These are phyloP conservation scores for Antrodiella citrinella DNA, from an alignment of 768 basidiomycete species.

Conservation along the genomic window DNA sequence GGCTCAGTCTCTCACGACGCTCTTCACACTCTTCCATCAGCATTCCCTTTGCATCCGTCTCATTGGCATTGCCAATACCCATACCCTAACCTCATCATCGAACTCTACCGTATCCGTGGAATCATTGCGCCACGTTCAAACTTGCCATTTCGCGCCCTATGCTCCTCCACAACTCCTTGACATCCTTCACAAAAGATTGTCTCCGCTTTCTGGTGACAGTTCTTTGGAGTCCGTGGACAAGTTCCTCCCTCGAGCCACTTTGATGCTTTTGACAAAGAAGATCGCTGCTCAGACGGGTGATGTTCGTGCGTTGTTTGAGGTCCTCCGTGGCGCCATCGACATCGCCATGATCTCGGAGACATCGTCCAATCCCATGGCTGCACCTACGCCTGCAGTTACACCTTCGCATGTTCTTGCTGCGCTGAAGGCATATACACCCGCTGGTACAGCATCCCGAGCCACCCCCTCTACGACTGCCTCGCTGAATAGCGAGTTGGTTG, in stretches of 20 bases:
- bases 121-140: constrained; percentile 33
- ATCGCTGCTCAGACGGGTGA: constrained; percentile 79
- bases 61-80: constrained; percentile 85
- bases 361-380: constrained; percentile 11
- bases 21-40: constrained; percentile 62
- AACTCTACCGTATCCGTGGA: constrained; percentile 28
- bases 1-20: constrained; percentile 43
- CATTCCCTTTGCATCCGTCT: constrained; percentile 49
- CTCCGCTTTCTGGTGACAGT: constrained; percentile 33
- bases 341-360: constrained; percentile 36
- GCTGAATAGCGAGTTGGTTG: constrained; percentile 47
- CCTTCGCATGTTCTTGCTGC: constrained; percentile 68
- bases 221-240: constrained; percentile 27
- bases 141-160: constrained; percentile 79
- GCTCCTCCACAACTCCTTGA: constrained; percentile 60
- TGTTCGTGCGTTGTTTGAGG: constrained; percentile 72
- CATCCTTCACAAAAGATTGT: constrained; percentile 60
- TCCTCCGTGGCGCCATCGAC: constrained; percentile 74
- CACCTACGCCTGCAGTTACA: constrained; percentile 37
- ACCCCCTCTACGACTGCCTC: constrained; percentile 30
- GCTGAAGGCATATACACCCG: constrained; percentile 56
- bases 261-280: constrained; percentile 72
- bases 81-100: constrained; percentile 61
- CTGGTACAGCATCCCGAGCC: constrained; percentile 11
- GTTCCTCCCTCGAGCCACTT: constrained; percentile 54